These are phyloP conservation scores for Phytophthora tubulina DNA, from an alignment of 352 stramenopile genomes.

Conservation along the genomic window DNA sequence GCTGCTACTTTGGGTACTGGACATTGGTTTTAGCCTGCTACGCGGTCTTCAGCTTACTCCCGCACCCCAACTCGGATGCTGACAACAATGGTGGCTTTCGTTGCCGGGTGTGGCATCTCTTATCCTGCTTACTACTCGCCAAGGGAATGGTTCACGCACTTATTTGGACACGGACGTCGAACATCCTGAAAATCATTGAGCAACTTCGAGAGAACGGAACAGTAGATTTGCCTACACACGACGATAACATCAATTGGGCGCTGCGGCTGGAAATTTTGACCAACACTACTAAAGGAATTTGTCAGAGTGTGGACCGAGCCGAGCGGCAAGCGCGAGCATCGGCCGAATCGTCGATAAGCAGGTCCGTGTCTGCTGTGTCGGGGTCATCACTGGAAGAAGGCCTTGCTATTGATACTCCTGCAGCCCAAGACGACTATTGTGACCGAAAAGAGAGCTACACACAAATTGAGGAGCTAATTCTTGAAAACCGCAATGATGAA, in stretches of 20 bases:
- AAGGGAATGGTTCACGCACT: conserved; percentile 87
- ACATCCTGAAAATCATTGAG: conserved; percentile 81
- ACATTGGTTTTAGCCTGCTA: conserved; percentile 80
- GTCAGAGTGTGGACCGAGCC: conserved; percentile 70
- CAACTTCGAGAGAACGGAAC: conserved; percentile 70
- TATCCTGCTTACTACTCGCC: conserved; percentile 73
- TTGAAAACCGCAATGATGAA: conserved; percentile 73
- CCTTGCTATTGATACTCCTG: conserved; percentile 7
- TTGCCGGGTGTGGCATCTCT: conserved; percentile 77
- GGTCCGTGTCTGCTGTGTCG: conserved; percentile 31
- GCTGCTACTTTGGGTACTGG: conserved; percentile 89
- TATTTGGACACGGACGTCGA: conserved; percentile 88
- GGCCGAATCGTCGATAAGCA: conserved; percentile 35
- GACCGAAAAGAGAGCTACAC: conserved; percentile 79
- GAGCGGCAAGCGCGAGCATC: conserved; percentile 66
- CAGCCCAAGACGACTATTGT: conserved; percentile 48
- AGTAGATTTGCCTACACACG: conserved; percentile 67
- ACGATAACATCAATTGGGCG: conserved; percentile 90
- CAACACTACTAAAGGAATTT: conserved; percentile 90
- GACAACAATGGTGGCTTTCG: conserved; percentile 45
- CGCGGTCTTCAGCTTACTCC: conserved; percentile 71
- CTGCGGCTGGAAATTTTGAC: conserved; percentile 88
- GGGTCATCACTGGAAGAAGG: conserved; percentile 35
- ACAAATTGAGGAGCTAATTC: conserved; percentile 78
- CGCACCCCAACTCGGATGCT: conserved; percentile 22